Evolutionary conservation across 495 filamentous ascomycete genomes (phyloP), one percentile per base, ranked within the genome.

Genomic region (Annulohypoxylon bovei): DNA sequence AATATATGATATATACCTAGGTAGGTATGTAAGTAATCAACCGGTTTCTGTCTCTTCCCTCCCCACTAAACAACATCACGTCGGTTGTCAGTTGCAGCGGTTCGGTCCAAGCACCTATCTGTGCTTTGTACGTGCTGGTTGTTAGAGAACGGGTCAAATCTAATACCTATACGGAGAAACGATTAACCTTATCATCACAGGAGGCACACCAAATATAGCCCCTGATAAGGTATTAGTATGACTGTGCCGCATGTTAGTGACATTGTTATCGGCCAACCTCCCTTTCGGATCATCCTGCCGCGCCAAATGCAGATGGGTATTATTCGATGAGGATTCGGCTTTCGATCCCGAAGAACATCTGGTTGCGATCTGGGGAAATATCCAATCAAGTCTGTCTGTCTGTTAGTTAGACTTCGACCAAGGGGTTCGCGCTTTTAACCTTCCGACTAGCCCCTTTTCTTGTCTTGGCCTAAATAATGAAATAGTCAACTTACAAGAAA

Each of bases 1-100:
- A 42, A 42, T 42, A 42, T 42, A 42, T 42, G 39, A 42, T 42
- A 42, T 18, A 42, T 42, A n/a, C n/a, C n/a, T n/a, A n/a, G n/a
- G n/a, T n/a, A n/a, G n/a, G n/a, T n/a, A n/a, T n/a, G n/a, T n/a
- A n/a, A n/a, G n/a, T n/a, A n/a, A 42, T 18, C 39, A 42, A 42
- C 39, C 39, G 39, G 16, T 6, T 5, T 18, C 1, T 42, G 32
- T 5, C 20, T 42, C n/a, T 42, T 7, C 39, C 4, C 6, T 42
- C 39, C 20, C 39, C 39, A 42, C 39, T 42, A 0, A 7, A 18
- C 7, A 16, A 7, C 8, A 42, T 42, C n/a, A 16, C 39, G 20
- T 42, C 39, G n/a, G 14, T 20, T 16, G 16, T 7, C 4, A 6
- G n/a, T n/a, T n/a, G n/a, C n/a, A n/a, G n/a, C n/a, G n/a, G n/a